Base-by-base conservation (phyloP, 2,329 filamentous ascomycete genomes). In the Epichloe scottii region DNA sequence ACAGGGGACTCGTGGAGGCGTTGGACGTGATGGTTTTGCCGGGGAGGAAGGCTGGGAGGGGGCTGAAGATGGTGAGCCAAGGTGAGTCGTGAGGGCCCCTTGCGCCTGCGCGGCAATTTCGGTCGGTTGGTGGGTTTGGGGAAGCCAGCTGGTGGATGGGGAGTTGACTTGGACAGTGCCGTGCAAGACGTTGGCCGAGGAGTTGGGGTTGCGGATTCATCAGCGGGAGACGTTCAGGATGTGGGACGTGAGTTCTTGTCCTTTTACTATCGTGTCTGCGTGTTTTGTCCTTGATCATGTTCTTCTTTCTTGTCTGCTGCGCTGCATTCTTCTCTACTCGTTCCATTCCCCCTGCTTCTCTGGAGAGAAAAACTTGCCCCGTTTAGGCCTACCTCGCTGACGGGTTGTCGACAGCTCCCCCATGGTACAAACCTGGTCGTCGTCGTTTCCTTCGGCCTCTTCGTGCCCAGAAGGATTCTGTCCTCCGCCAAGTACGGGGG, bases 391-490 rank as follows among this genome's bases (percentile, higher is more conserved):
- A 11, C 6, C 30, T 49, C 17, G 11, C 38, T 42, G 19, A 19
- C 35, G 23, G 21, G 1, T 26, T 43, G 19, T 38, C 15, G 1
- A n/a, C 30, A 84, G 75, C 75, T 83, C 35, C 83, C 84, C 0
- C 61, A 63, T 42, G 62, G 71, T 3, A 81, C 82, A 57, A 89
- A 96, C 64, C 73, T 98, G 53, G 78, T 98, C 58, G 74, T 97
- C 44, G 90, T 90, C 46, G 93, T 97, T 4, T 97, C 93, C 0
- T 98, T 97, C 68, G 93, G 93, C 3, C 77, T 95, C 7, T 85
- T 96, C 54, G 83, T 98, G 1, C 93, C 93, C 0, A 75, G 77
- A 0, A 77, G 88, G 4, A 80, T 97, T 15, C 72, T 98, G 21
- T 71, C 71, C 21, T 70, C 70, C 1, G 79, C 86, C 23, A 79